phyloP scores from a whole-genome alignment of 805 yeast species.

The Lipomyces chichibuensis region DNA sequence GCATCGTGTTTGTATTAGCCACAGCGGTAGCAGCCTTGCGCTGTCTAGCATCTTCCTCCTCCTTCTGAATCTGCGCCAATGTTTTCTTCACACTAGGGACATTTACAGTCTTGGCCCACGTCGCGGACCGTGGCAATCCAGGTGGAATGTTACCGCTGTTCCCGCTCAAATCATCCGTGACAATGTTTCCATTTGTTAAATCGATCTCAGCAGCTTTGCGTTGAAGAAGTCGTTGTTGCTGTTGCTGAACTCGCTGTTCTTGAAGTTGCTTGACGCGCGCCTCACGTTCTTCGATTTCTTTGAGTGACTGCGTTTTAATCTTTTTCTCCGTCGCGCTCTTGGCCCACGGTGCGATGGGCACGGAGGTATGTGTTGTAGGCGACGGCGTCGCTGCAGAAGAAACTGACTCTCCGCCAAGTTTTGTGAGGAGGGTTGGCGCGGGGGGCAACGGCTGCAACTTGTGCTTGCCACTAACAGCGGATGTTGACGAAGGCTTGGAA shows the following conservation, averaged over 20 bases:
- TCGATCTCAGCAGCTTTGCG: constrained; percentile 12
- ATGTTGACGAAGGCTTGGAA: not conserved
- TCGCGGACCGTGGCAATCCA: constrained; percentile 39
- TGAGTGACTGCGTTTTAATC: constrained; percentile 35
- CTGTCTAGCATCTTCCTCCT: constrained; percentile 43
- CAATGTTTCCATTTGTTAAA: constrained; percentile 15
- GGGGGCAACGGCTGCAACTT: constrained; percentile 32
- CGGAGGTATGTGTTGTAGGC: constrained; percentile 17
- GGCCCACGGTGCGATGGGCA: constrained; percentile 35
- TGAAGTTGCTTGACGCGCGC: constrained; percentile 31
- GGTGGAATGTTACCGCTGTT: constrained; percentile 22
- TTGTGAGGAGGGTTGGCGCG: constrained; percentile 17
- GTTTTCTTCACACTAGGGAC: constrained; percentile 41
- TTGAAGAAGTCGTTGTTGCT: constrained; percentile 12
- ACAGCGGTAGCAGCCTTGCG: constrained; percentile 24
- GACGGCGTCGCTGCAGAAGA: constrained; percentile 1
- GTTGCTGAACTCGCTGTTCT: constrained; percentile 29
- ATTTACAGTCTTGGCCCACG: constrained; percentile 38
- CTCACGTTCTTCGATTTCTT: constrained; percentile 44
- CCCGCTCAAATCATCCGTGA: constrained; percentile 16
- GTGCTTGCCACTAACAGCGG: constrained; percentile 15
- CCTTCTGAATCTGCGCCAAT: constrained; percentile 47
- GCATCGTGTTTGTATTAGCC: constrained; percentile 9
- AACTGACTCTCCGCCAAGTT: constrained; percentile 6
- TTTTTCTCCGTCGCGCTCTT: constrained; percentile 22